Evolutionary conservation across 345 rosid genomes (phyloP).

Genomic region (Conringia planisiliqua): DNA sequence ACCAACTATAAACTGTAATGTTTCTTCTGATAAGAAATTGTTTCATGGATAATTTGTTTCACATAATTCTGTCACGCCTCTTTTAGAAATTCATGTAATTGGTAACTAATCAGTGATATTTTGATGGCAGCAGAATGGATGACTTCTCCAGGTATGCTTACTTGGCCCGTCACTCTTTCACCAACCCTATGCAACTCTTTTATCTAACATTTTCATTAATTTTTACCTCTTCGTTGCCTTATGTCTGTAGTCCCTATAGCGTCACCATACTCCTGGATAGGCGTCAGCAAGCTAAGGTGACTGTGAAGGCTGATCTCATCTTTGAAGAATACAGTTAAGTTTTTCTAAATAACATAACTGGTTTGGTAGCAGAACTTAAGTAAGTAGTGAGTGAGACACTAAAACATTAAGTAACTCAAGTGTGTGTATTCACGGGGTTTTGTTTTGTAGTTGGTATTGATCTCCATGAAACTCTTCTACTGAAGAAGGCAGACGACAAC

Average conservation of each 20-base stretch:
- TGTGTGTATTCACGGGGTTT: background rate
- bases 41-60: conserved; percentile 7
- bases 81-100: conserved; percentile 19
- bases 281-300: conserved; percentile 50
- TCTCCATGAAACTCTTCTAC: conserved; percentile 56
- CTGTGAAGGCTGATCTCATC: conserved; percentile 75
- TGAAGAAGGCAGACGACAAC: conserved; percentile 40
- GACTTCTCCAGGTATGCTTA: conserved; percentile 81
- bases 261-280: conserved; percentile 48
- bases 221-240: background rate
- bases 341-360: background rate
- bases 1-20: conserved; percentile 4
- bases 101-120: conserved; percentile 25
- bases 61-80: background rate
- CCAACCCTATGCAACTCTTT: background rate
- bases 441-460: conserved; percentile 73
- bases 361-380: conserved; percentile 4
- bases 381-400: background rate
- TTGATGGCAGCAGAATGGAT: conserved; percentile 67
- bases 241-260: conserved; percentile 69
- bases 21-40: background rate
- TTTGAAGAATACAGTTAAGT: conserved; percentile 83
- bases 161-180: conserved; percentile 7
- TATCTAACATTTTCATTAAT: background rate
- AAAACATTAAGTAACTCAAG: background rate